Percentiles rank a stretch among this genome's conserved stretches.
Conservation (phyloP, 2,329 filamentous ascomycete genomes). For the Drechslerella coelobrocha region DNA sequence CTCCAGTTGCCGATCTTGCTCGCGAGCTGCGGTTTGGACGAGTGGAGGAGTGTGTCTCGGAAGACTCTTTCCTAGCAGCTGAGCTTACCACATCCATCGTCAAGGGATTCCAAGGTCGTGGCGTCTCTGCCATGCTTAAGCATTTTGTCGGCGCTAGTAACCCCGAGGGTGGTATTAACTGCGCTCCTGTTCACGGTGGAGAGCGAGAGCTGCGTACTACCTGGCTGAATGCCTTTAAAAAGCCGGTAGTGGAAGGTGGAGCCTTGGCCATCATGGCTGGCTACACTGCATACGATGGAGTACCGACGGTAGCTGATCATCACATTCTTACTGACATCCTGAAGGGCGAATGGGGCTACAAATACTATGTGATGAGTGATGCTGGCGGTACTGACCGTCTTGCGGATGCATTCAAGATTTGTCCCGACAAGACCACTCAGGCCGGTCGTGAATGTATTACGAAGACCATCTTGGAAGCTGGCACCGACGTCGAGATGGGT, state of each 20-base stretch:
- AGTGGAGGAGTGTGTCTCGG: conserved; percentile 76
- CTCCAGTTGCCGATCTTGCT: conserved; percentile 73
- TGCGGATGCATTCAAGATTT: conserved; percentile 67
- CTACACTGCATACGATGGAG: conserved; percentile 76
- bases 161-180: conserved; percentile 76
- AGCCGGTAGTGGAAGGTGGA: conserved; percentile 73
- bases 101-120: conserved; percentile 68
- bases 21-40: conserved; percentile 74
- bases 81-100: conserved; percentile 70
- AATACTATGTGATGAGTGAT: conserved; percentile 67
- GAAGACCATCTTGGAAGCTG: conserved; percentile 69
- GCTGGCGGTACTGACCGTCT: conserved; percentile 69
- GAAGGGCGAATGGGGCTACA: conserved; percentile 74
- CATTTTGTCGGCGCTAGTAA: conserved; percentile 74
- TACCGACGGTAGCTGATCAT: conserved; percentile 71
- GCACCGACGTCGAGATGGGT: conserved; percentile 78
- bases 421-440: conserved; percentile 64
- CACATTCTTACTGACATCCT: conserved; percentile 73
- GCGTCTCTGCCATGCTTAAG: conserved; percentile 75
- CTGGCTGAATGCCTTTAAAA: conserved; percentile 69
- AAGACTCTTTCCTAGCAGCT: conserved; percentile 72
- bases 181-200: conserved; percentile 66
- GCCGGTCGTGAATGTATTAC: conserved; percentile 58
- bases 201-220: conserved; percentile 66
- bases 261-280: conserved; percentile 75